Evolutionary conservation across 805 yeast genomes (phyloP), one percentile per base, ranked within the genome.

Genomic region (Saccharomycopsis sp.): DNA sequence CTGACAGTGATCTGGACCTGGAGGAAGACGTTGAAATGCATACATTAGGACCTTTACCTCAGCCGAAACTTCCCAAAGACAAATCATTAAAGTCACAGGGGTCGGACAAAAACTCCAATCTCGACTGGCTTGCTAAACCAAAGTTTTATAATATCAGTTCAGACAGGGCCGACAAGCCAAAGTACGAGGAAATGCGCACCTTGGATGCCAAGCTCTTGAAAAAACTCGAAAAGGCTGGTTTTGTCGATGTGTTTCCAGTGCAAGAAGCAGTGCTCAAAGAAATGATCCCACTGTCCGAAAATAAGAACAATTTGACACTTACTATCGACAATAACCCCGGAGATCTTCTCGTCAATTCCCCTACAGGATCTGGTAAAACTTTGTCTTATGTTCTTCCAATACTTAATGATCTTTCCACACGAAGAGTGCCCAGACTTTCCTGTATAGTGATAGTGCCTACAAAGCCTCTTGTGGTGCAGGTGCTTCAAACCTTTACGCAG

Each of bases 291-390:
- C 83, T 9, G 71, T 73, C 2, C 70, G 73, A 71, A 54, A 65
- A 54, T 29, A 37, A 4, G 41, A n/a, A 15, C 29, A 20, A 52
- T 52, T 20, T 20, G 40, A 3, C 24, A 52, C 73, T 72, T 58
- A 64, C 67, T 47, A 63, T 78, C 20, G 70, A 70, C 18, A 70
- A 69, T 56, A 67, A 70, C 34, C 74, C 75, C 57, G 92, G 92
- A 23, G 96, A 94, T 70, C 70, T 91, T 18, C 74, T 92, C 51
- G 96, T 92, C 3, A 91, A 92, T 70, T 96, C 99, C 1, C 82
- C 95, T 9, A 92, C 99, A 0, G 99, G 99, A 50, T 87, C 96
- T 0, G 99, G 99, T 66, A 92, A 92, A 68, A 92, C 99, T 0
- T 74, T 94, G 56, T 95, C 97, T 1, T 92, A 92, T 66, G 77